Percentiles rank a stretch among this genome's conserved stretches.
phyloP scores from a whole-genome alignment of 75 land plant species.

The Picea glauca region DNA sequence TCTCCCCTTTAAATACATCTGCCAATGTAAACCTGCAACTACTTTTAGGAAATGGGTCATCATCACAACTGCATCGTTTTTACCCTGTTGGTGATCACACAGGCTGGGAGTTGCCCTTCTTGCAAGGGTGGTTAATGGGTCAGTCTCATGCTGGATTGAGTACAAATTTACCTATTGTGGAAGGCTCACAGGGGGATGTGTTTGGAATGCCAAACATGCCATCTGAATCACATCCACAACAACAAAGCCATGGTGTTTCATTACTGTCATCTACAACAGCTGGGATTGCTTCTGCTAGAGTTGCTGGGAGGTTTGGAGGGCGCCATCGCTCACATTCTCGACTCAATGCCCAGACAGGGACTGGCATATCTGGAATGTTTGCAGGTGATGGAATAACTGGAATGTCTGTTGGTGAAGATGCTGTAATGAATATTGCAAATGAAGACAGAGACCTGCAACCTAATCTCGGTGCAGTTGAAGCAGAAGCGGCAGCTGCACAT shows the following conservation, averaged over 20 bases:
- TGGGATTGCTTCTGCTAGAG: constrained; percentile 10
- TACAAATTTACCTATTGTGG: constrained; percentile 16
- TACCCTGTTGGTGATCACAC: constrained; percentile 53
- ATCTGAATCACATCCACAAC: constrained; percentile 4
- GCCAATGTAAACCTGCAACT: constrained; percentile 23
- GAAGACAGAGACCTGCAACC: constrained; percentile 24
- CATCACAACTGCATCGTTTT: constrained; percentile 29
- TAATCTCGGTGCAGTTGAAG: constrained; percentile 6
- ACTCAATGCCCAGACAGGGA: neutral
- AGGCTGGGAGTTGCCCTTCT: constrained; percentile 73
- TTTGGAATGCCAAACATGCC: constrained; percentile 16
- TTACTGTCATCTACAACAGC: constrained; percentile 6
- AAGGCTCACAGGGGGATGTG: constrained; percentile 10
- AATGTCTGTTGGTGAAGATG: constrained; percentile 13
- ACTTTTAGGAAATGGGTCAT: constrained; percentile 14
- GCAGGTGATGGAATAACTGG: constrained; percentile 4
- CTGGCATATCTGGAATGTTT: constrained; percentile 3
- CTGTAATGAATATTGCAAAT: neutral
- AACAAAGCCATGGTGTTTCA: neutral
- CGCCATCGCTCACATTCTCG: constrained; percentile 21
- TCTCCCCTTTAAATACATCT: constrained; percentile 13
- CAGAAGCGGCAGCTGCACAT: constrained; percentile 47
- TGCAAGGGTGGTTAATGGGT: constrained; percentile 82
- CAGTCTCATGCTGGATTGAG: constrained; percentile 52
- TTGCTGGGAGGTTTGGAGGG: constrained; percentile 25